These are phyloP conservation scores for Yamadazyma paraphyllophila DNA, from an alignment of 805 yeast species.

Conservation along the genomic window DNA sequence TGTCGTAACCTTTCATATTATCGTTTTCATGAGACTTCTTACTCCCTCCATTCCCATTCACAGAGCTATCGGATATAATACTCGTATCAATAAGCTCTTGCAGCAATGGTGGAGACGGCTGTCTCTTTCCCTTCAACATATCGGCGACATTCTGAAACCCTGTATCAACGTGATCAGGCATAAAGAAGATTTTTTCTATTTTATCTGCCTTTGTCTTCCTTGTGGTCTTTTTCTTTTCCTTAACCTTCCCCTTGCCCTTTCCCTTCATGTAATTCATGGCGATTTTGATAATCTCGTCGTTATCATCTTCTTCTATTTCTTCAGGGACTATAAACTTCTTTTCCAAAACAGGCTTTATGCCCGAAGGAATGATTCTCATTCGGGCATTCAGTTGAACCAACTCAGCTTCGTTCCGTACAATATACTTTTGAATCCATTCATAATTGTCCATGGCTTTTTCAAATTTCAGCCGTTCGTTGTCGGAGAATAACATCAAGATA, in stretches of 20 bases:
- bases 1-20: too few relatives aligned
- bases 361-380: slow-evolving; percentile 67
- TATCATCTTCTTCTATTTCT: slow-evolving; percentile 39
- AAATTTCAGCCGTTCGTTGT: slow-evolving; percentile 75
- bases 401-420: slow-evolving; percentile 43
- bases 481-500: slow-evolving; percentile 70
- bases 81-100: slow-evolving; percentile 15
- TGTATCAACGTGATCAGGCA: slow-evolving; percentile 70
- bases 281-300: slow-evolving; percentile 62
- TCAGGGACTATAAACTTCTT: slow-evolving; percentile 58
- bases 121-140: slow-evolving; percentile 6
- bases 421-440: slow-evolving; percentile 68
- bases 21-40: too few relatives aligned
- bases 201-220: slow-evolving; percentile 13
- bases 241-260: slow-evolving; percentile 11
- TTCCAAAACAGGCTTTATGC: slow-evolving; percentile 53
- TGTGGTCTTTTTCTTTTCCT: slow-evolving; percentile 7
- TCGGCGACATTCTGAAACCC: slow-evolving; percentile 51
- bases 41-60: too few relatives aligned
- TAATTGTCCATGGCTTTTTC: slow-evolving; percentile 85
- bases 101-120: slow-evolving; percentile 8
- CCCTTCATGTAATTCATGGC: slow-evolving; percentile 61
- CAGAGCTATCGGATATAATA: slow-evolving; percentile 2
- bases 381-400: slow-evolving; percentile 45
- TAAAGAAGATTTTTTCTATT: slow-evolving; percentile 49